phyloP scores from a whole-genome alignment of 2,329 filamentous ascomycete genomes.

The Penicillium sp. region DNA sequence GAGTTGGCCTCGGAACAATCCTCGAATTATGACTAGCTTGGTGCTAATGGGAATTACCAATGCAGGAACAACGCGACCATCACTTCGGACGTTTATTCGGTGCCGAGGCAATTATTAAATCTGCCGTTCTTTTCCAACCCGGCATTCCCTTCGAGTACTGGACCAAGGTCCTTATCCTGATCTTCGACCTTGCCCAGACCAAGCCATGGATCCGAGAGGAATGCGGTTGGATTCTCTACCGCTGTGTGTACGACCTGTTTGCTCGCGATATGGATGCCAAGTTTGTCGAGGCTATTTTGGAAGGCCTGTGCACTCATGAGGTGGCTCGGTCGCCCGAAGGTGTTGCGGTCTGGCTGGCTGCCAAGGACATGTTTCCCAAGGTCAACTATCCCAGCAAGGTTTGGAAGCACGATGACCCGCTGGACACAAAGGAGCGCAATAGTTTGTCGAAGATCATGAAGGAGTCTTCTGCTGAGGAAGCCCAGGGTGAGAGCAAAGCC shows the following conservation, averaged over 20 bases:
- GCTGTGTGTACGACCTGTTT: slow-evolving; percentile 62
- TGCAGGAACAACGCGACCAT: slow-evolving; percentile 82
- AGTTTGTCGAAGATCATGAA: slow-evolving; percentile 76
- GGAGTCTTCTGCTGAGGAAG: slow-evolving; percentile 51
- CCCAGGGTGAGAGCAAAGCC: slow-evolving; percentile 30
- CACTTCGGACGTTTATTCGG: slow-evolving; percentile 85
- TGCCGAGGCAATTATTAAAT: slow-evolving; percentile 80
- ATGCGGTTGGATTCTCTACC: slow-evolving; percentile 78
- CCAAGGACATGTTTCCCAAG: slow-evolving; percentile 63
- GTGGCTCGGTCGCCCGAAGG: slow-evolving; percentile 82
- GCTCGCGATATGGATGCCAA: slow-evolving; percentile 40
- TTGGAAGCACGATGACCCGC: slow-evolving; percentile 72
- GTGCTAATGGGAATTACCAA: slow-evolving; percentile 51
- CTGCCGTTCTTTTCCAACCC: slow-evolving; percentile 66
- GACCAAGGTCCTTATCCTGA: slow-evolving; percentile 66
- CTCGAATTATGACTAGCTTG: not conserved
- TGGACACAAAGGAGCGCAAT: slow-evolving; percentile 67
- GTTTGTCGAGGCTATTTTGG: slow-evolving; percentile 62
- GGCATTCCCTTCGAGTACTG: slow-evolving; percentile 53
- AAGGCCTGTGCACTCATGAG: slow-evolving; percentile 62
- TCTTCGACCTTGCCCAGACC: slow-evolving; percentile 73
- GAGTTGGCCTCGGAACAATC: slow-evolving; percentile 16
- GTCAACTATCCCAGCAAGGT: slow-evolving; percentile 67
- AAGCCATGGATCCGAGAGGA: slow-evolving; percentile 89
- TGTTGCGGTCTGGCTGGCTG: slow-evolving; percentile 80